phyloP scores from a whole-genome alignment of 805 yeast genomes.

The Saturnispora gosingensis region DNA sequence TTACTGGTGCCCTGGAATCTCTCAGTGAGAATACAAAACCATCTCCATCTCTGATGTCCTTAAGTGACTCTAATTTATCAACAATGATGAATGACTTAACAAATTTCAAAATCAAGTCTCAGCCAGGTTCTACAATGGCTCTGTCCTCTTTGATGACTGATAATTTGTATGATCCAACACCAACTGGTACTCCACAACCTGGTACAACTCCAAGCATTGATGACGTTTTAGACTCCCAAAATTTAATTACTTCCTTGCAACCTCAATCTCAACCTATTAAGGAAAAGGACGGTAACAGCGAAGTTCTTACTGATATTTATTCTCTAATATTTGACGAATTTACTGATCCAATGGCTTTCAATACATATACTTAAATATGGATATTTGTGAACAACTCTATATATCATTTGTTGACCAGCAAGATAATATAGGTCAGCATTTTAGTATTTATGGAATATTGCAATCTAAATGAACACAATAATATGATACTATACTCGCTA shows the following conservation, averaged over 20 bases:
- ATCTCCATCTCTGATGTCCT: background rate
- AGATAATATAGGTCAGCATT: background rate
- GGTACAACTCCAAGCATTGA: background rate
- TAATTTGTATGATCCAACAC: background rate
- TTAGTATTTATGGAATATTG: background rate
- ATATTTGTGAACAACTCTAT: background rate
- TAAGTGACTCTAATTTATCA: conserved; percentile 6
- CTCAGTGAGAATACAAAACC: conserved; percentile 1
- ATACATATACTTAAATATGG: conserved; percentile 12
- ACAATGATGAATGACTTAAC: conserved; percentile 7
- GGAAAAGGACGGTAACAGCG: conserved; percentile 16
- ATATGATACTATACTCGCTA: background rate
- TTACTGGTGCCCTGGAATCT: conserved; percentile 7
- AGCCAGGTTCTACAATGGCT: background rate
- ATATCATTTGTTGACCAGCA: background rate
- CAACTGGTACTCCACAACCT: conserved; percentile 3
- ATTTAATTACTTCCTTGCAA: background rate
- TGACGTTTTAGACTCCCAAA: background rate
- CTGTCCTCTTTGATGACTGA: background rate
- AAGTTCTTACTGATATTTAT: conserved; percentile 34
- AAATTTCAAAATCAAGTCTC: conserved; percentile 7
- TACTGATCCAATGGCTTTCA: conserved; percentile 30
- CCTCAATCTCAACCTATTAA: background rate
- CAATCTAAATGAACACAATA: background rate
- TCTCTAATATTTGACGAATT: conserved; percentile 37